Conservation (phyloP, 257 asterid genomes). For the Fraxinus quadrangulata region DNA sequence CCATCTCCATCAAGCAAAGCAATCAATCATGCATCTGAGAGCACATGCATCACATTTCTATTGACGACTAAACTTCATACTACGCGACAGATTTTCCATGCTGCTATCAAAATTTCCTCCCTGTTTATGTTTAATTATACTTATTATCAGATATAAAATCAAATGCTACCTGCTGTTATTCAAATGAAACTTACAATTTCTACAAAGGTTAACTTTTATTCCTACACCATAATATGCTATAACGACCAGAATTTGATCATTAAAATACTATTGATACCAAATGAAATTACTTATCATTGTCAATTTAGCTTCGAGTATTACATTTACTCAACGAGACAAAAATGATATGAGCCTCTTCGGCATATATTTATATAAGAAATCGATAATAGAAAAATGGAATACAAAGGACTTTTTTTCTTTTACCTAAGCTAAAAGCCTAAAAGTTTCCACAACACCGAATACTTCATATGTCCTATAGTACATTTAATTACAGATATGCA, state of each 20-base stretch:
- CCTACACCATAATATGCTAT: not conserved
- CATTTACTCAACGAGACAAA: slow-evolving; percentile 4
- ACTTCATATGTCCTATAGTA: not conserved
- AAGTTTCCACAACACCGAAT: not conserved
- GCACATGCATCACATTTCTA: not conserved
- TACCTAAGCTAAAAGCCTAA: not conserved
- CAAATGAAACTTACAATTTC: not conserved
- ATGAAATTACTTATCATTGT: not conserved
- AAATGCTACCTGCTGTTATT: not conserved
- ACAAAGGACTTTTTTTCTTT: not conserved
- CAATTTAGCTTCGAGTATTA: not conserved
- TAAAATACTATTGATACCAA: slow-evolving; percentile 2
- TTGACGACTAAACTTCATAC: not conserved
- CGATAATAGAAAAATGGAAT: not conserved
- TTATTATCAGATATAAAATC: not conserved
- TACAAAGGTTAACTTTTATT: not conserved
- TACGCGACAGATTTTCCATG: not conserved
- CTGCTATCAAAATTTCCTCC: not conserved
- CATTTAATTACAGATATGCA: slow-evolving; percentile 2
- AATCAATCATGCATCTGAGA: not conserved
- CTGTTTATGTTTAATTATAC: not conserved
- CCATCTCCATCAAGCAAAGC: not conserved
- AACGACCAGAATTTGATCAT: not conserved
- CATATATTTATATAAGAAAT: not conserved
- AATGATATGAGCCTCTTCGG: not conserved